phyloP scores from a whole-genome alignment of 2,329 filamentous ascomycete species.

The Fusarium tuaranense region DNA sequence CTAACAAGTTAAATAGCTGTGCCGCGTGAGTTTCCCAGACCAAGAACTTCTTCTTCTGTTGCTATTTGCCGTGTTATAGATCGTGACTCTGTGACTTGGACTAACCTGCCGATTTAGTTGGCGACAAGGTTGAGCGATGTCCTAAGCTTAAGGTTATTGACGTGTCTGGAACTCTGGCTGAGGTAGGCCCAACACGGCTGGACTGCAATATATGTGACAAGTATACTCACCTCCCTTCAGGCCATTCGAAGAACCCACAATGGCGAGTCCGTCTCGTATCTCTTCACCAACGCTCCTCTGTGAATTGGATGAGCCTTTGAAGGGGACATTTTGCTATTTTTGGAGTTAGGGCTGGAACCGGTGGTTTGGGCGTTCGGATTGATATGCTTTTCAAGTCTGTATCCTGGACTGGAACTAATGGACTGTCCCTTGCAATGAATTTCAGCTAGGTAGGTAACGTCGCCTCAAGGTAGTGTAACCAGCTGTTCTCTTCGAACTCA shows the following conservation, averaged over 20 bases:
- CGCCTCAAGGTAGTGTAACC: neutral
- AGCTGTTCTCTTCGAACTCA: neutral
- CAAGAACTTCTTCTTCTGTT: neutral
- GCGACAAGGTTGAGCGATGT: slow-evolving; percentile 82
- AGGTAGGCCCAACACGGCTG: slow-evolving; percentile 48
- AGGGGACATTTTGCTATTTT: neutral
- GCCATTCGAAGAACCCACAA: slow-evolving; percentile 77
- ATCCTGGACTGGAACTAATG: neutral
- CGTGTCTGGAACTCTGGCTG: slow-evolving; percentile 84
- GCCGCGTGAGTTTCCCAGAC: neutral
- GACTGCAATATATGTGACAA: neutral
- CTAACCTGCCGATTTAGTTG: too few relatives aligned
- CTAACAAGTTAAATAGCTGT: neutral
- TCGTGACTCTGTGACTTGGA: too few relatives aligned
- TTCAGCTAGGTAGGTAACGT: neutral
- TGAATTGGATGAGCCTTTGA: neutral
- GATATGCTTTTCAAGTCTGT: neutral
- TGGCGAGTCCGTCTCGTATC: slow-evolving; percentile 71
- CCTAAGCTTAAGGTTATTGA: slow-evolving; percentile 88
- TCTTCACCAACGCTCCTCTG: slow-evolving; percentile 72
- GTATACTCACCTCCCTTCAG: slow-evolving; percentile 45
- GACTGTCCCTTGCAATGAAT: neutral
- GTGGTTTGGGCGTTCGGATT: neutral
- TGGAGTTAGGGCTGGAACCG: neutral
- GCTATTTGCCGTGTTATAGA: too few relatives aligned